Evolutionary conservation across 2,329 filamentous ascomycete genomes (phyloP), one percentile per base, ranked within the genome.

Genomic region (Acrocalymma vagum): DNA sequence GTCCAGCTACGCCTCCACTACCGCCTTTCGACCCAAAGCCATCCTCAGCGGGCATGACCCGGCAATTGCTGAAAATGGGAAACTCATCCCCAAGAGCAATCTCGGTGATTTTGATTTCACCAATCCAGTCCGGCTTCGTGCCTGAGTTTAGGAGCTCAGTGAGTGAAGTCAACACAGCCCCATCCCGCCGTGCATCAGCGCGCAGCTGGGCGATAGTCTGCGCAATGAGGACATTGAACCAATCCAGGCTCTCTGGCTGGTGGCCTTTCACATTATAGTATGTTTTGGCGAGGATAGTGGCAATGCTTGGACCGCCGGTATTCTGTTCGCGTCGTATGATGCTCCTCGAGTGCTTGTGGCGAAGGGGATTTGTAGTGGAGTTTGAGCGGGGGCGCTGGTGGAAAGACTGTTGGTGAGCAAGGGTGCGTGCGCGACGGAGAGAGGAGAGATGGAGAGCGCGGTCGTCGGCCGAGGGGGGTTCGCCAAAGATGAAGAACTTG

Each of bases 401-500:
- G 35, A 49, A 51, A 9, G 48, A 49, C 20, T 33, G 28, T 48
- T 70, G 67, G 71, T 96, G 90, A 16, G 87, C 84, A 39, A 91
- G 77, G 2, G 87, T 88, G 51, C 87, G 79, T 36, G 86, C 84
- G 43, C 86, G 83, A 17, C 89, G 83, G 55, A 90, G 85, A 9
- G 86, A 86, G 42, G 88, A 89, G 53, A 88, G 84, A 28, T 87
- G 76, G 6, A 89, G 80, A 9, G 90, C 89, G 14, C 87, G 89
- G 38, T 87, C 84, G 51, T 95, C 91, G 47, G 90, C 80, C 2
- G 88, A 90, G 1, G 91, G 90, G 5, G 90, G 85, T 65, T 97
- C 94, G 58, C 94, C 94, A 66, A 99, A 97, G 65, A 99, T 97
- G 81, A 99, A 99, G 82, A 96, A 99, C 69, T 96, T 96, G 72